Evolutionary conservation across 176 grass and related monocot species (phyloP).

Genomic region (Carex scoparia): DNA sequence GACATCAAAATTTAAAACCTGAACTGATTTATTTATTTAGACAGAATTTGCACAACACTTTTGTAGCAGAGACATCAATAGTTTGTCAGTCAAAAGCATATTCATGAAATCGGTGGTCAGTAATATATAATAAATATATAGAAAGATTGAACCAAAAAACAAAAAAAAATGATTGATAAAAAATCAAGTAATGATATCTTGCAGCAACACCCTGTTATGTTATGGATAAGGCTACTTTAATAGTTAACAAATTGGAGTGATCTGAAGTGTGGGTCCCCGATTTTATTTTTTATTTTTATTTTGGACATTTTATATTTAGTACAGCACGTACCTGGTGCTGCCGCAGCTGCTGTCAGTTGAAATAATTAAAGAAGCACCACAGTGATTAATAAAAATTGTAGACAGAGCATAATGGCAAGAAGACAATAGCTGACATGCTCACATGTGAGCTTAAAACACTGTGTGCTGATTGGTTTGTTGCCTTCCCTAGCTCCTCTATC

Average conservation of each 20-base stretch:
- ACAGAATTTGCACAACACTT: no score
- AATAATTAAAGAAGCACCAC: conserved; percentile 10
- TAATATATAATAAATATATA: background rate
- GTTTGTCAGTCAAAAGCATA: background rate
- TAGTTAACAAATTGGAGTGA: conserved; percentile 5
- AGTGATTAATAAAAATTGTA: background rate
- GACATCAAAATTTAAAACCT: no score
- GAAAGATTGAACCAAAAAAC: background rate
- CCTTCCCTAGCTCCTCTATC: background rate
- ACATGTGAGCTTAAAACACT: conserved; percentile 22
- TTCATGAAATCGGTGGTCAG: background rate
- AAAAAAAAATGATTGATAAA: background rate
- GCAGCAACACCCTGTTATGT: background rate
- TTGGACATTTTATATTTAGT: background rate
- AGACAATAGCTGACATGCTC: conserved; percentile 21
- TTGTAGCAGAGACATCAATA: background rate
- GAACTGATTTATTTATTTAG: no score
- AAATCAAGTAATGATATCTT: background rate
- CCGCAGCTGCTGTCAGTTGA: background rate
- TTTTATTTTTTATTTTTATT: background rate
- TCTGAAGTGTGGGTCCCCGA: background rate
- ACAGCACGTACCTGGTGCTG: conserved; percentile 7
- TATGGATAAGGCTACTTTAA: conserved; percentile 14
- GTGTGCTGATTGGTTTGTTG: background rate
- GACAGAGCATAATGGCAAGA: background rate